A percentile compares a stretch with the other conserved stretches of the same genome.
phyloP scores from a whole-genome alignment of 441 rosid genomes.

The Populus trichocarpa region DNA sequence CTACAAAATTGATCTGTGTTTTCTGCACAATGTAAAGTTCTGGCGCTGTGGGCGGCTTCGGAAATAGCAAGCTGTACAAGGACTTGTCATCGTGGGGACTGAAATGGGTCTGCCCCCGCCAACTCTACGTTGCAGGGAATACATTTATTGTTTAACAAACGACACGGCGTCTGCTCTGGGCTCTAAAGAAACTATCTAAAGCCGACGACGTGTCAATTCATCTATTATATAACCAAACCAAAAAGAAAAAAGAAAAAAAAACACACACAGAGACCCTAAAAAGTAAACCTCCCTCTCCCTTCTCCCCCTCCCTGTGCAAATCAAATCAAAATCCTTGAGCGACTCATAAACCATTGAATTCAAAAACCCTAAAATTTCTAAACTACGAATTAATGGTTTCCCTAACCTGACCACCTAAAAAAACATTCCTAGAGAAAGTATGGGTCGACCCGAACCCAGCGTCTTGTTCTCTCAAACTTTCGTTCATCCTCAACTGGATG shows the following conservation, averaged over 20 bases:
- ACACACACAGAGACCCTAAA: not conserved
- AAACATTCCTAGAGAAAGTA: not conserved
- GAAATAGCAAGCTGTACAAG: constrained; percentile 2
- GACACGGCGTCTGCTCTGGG: not conserved
- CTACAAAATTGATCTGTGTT: not conserved
- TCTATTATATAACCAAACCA: not conserved
- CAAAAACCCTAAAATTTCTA: not conserved
- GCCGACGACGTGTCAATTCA: not conserved
- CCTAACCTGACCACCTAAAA: not conserved
- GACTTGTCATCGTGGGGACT: not conserved
- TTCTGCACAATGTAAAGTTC: constrained; percentile 1
- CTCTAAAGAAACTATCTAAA: not conserved
- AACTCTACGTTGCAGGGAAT: constrained; percentile 7
- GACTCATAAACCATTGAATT: not conserved
- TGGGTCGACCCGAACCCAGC: constrained; percentile 95
- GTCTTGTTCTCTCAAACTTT: constrained; percentile 91
- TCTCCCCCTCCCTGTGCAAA: not conserved
- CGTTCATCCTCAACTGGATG: constrained; percentile 91
- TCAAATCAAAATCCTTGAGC: not conserved
- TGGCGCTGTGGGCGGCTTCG: not conserved
- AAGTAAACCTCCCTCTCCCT: not conserved
- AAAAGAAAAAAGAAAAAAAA: too few species aligned
- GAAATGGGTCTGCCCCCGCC: constrained; percentile 9
- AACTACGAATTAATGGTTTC: not conserved
- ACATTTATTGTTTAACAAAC: not conserved